phyloP scores from a whole-genome alignment of 306 rosid species.

The Fragaria nilgerrensis region DNA sequence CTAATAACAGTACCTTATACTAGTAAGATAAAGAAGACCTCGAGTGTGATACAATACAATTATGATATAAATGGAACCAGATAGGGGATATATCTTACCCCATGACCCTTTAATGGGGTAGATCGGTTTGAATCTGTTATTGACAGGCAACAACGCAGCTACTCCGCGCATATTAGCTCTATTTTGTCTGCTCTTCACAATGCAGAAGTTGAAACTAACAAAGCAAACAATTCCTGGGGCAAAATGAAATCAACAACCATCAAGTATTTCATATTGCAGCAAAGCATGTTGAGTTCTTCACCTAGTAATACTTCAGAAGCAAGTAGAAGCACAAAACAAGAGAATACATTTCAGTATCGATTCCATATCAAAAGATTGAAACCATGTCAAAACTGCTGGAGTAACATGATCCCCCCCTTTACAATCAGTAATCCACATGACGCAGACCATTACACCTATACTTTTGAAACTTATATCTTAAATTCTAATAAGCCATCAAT shows the following conservation, averaged over 20 bases:
- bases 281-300: not conserved
- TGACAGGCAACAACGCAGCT: slow-evolving; percentile 30
- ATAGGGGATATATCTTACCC: slow-evolving; percentile 35
- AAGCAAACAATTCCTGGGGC: not conserved
- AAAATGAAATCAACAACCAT: not conserved
- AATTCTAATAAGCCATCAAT: not conserved
- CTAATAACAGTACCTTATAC: slow-evolving; percentile 27
- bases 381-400: not conserved
- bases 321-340: not conserved
- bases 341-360: not conserved
- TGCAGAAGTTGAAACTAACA: not conserved
- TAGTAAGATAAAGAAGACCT: not conserved
- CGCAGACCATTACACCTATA: not conserved
- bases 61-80: not conserved
- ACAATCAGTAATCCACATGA: not conserved
- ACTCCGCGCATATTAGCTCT: slow-evolving; percentile 37
- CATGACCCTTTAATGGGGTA: slow-evolving; percentile 37
- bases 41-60: not conserved
- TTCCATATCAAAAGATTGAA: not conserved
- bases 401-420: not conserved
- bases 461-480: not conserved
- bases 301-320: not conserved
- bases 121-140: slow-evolving; percentile 39
- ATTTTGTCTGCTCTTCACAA: not conserved
- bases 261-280: not conserved